phyloP scores from a whole-genome alignment of 2,329 filamentous ascomycete species.

The Tympanopsis confertula region DNA sequence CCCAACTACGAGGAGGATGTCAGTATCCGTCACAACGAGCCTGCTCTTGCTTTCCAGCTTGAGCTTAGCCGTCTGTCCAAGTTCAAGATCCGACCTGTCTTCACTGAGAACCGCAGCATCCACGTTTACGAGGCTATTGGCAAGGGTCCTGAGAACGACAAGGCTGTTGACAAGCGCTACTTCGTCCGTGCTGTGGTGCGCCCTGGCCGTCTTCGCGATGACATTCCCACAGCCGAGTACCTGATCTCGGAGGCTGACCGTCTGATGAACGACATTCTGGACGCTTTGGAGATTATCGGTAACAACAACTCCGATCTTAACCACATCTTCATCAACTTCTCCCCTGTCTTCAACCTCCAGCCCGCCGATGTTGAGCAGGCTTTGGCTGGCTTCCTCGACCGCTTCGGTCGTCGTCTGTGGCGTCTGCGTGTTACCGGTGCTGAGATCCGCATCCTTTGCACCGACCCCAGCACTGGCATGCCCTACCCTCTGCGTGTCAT shows the following conservation, averaged over 20 bases:
- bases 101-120: constrained; percentile 98
- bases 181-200: constrained; percentile 94
- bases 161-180: constrained; percentile 71
- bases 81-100: constrained; percentile 96
- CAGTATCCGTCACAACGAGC: constrained; percentile 94
- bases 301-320: constrained; percentile 99
- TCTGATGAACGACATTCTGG: constrained; percentile 93
- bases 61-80: constrained; percentile 87
- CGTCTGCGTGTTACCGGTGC: constrained; percentile 91
- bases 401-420: constrained; percentile 91
- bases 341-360: constrained; percentile 83
- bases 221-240: constrained; percentile 97
- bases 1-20: constrained; percentile 81
- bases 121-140: constrained; percentile 96
- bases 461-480: constrained; percentile 70
- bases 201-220: constrained; percentile 84
- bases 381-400: constrained; percentile 87
- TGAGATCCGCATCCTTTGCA: constrained; percentile 97
- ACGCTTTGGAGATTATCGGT: constrained; percentile 94
- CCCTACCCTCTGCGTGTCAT: constrained; percentile 89
- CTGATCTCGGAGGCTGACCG: constrained; percentile 94
- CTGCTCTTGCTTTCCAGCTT: constrained; percentile 94
- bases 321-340: constrained; percentile 99
- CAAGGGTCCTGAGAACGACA: constrained; percentile 70
- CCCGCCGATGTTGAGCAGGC: constrained; percentile 85